phyloP scores from a whole-genome alignment of 148 eudicot genomes.

The Bassia scoparia region DNA sequence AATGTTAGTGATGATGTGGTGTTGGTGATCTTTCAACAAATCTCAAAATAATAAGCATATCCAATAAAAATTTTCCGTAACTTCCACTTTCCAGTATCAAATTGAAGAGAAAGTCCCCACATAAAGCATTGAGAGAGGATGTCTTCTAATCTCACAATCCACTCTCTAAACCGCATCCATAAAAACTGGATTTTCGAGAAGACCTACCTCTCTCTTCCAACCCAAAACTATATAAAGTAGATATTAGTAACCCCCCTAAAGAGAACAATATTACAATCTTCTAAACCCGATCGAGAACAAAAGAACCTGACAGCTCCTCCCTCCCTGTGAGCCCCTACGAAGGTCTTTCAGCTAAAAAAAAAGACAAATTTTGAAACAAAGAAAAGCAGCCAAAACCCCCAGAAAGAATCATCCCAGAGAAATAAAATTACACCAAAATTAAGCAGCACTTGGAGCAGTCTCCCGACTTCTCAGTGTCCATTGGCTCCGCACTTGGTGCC shows the following conservation, averaged over 20 bases:
- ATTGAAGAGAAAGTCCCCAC: not conserved
- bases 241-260: not conserved
- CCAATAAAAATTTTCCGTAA: not conserved
- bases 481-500: constrained; percentile 58
- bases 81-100: not conserved
- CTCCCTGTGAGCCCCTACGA: not conserved
- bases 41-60: no score
- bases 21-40: no score
- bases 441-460: constrained; percentile 22
- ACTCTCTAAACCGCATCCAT: constrained; percentile 14
- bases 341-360: constrained; percentile 3
- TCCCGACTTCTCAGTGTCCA: constrained; percentile 57
- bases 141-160: constrained; percentile 8
- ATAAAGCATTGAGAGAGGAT: not conserved
- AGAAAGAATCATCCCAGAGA: not conserved
- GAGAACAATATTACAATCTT: constrained; percentile 19
- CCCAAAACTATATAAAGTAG: not conserved
- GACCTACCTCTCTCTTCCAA: constrained; percentile 1
- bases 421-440: not conserved
- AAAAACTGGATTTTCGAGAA: constrained; percentile 25
- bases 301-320: constrained; percentile 10
- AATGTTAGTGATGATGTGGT: no score
- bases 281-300: constrained; percentile 19
- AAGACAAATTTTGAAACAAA: not conserved
- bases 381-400: constrained; percentile 7